Evolutionary conservation across 208 protist genomes (phyloP).

Genomic region (Trypanosomatidae sp.): DNA sequence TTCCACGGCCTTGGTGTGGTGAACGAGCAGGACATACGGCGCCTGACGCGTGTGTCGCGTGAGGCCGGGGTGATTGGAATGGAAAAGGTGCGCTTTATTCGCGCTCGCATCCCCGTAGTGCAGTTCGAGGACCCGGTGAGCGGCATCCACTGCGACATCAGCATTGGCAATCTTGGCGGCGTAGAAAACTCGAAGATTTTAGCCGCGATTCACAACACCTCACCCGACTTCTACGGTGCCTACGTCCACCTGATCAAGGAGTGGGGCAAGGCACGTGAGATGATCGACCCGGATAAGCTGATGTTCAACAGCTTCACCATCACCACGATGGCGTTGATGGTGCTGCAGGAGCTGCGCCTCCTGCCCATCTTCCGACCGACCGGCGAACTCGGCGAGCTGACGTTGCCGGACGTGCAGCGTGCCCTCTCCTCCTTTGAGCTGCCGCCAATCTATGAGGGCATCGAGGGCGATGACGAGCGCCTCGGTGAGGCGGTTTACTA

Average conservation of each 20-base stretch:
- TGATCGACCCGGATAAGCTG: conserved; percentile 80
- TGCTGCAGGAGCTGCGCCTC: conserved; percentile 87
- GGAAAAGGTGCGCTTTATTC: conserved; percentile 75
- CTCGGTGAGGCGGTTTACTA: conserved; percentile 88
- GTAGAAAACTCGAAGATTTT: conserved; percentile 88
- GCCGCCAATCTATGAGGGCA: conserved; percentile 71
- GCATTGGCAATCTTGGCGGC: conserved; percentile 87
- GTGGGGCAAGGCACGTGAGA: conserved; percentile 82
- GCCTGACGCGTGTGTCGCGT: conserved; percentile 68
- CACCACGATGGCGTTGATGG: conserved; percentile 90
- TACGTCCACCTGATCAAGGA: conserved; percentile 89
- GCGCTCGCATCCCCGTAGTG: conserved; percentile 83
- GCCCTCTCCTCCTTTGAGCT: conserved; percentile 51
- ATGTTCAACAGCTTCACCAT: conserved; percentile 92
- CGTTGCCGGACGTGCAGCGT: conserved; percentile 54
- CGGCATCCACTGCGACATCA: conserved; percentile 81
- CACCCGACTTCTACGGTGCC: conserved; percentile 83
- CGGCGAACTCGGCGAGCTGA: conserved; percentile 75
- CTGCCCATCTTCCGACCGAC: conserved; percentile 77
- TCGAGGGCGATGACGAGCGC: conserved; percentile 71
- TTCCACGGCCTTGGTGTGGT: conserved; percentile 57
- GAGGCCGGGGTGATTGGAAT: conserved; percentile 78
- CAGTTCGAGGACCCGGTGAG: conserved; percentile 78
- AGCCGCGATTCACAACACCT: conserved; percentile 51
- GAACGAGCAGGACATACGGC: conserved; percentile 66